Evolutionary conservation across 148 eudicot genomes (phyloP).

Genomic region (Nyssa sinensis): DNA sequence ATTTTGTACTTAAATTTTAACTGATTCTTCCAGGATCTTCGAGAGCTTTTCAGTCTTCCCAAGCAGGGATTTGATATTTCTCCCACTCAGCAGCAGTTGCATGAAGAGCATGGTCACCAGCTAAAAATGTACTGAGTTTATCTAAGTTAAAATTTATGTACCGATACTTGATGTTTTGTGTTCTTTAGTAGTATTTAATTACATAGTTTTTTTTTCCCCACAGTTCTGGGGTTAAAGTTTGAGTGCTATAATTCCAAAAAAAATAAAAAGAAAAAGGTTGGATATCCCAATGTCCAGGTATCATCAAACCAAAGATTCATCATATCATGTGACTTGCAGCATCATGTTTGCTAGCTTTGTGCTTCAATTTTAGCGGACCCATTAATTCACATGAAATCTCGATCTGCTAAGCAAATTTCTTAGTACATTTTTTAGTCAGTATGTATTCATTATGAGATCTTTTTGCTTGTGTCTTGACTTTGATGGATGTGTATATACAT

Average conservation of each 20-base stretch:
- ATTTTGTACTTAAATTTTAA: slow-evolving; percentile 12
- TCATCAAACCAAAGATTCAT: no score
- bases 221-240: no score
- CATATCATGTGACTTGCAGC: no score
- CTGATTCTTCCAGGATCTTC: slow-evolving; percentile 62
- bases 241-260: no score
- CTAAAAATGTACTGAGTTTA: slow-evolving; percentile 44
- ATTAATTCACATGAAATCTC: not conserved
- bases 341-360: no score
- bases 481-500: not conserved
- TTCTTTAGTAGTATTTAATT: no score
- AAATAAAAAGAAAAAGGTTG: no score
- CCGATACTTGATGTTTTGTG: no score
- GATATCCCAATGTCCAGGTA: no score
- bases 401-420: no score
- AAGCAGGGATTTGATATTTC: slow-evolving; percentile 88
- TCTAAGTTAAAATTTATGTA: slow-evolving; percentile 8
- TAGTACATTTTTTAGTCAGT: not conserved
- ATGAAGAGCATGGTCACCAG: slow-evolving; percentile 76
- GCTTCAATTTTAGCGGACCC: no score
- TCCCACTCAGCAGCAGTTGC: slow-evolving; percentile 87
- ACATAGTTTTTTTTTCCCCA: not conserved
- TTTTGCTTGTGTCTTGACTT: not conserved
- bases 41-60: slow-evolving; percentile 87
- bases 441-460: not conserved